Evolutionary conservation across 345 rosid species (phyloP).

Genomic region (Trapa incisa): DNA sequence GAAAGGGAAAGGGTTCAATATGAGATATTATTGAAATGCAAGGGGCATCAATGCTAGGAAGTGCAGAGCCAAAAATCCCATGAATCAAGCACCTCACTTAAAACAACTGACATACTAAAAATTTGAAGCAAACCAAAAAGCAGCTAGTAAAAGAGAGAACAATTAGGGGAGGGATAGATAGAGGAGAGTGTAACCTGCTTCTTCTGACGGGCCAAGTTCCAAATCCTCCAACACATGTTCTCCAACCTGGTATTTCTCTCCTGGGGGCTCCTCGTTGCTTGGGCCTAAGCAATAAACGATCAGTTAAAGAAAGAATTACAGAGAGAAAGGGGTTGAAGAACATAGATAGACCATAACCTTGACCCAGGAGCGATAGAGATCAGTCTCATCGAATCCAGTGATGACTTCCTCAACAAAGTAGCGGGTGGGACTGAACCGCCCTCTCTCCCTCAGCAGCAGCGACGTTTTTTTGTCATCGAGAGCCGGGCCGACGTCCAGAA

Average conservation of each 20-base stretch:
- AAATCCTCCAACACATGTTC: constrained; percentile 99
- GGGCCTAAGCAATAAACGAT: constrained; percentile 40
- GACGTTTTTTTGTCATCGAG: constrained; percentile 79
- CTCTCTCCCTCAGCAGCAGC: constrained; percentile 80
- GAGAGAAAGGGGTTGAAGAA: not conserved
- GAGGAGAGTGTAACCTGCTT: constrained; percentile 47
- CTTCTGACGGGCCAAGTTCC: constrained; percentile 98
- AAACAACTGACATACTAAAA: not conserved
- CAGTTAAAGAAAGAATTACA: not conserved
- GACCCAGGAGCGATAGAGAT: constrained; percentile 87
- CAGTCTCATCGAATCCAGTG: constrained; percentile 95
- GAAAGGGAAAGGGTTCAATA: not conserved
- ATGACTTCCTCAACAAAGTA: constrained; percentile 97
- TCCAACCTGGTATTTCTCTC: constrained; percentile 97
- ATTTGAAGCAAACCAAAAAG: too few species aligned
- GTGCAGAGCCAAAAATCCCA: not conserved
- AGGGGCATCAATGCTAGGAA: not conserved
- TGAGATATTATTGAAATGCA: not conserved
- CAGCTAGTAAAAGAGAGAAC: not conserved
- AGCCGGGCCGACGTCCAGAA: constrained; percentile 87
- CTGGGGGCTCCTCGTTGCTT: constrained; percentile 91
- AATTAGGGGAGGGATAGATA: not conserved
- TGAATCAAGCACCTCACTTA: not conserved
- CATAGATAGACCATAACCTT: constrained; percentile 21
- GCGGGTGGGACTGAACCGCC: constrained; percentile 90